Evolutionary conservation across 768 basidiomycete genomes (phyloP).

Genomic region (Trametes villosa): DNA sequence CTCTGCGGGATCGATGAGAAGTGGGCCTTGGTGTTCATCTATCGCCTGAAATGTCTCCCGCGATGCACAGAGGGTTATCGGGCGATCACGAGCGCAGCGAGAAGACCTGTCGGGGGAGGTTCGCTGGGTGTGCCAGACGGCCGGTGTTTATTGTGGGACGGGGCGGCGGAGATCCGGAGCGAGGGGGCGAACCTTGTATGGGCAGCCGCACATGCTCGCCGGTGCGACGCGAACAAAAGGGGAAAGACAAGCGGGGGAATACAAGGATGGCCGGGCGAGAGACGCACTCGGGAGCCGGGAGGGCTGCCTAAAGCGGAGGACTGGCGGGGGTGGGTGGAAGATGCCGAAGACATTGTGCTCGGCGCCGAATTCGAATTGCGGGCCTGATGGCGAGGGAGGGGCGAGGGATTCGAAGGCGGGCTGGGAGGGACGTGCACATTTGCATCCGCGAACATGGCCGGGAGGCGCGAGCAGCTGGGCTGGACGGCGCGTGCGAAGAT

Average conservation of each 20-base stretch:
- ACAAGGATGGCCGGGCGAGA: constrained; percentile 7
- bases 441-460: constrained; percentile 29
- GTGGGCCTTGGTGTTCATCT: not conserved
- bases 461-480: not conserved
- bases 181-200: not conserved
- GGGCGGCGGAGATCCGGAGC: constrained; percentile 5
- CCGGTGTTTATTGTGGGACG: constrained; percentile 2
- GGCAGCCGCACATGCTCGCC: not conserved
- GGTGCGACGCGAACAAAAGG: not conserved
- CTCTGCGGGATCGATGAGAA: constrained; percentile 14
- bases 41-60: constrained; percentile 22
- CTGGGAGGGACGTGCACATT: constrained; percentile 10
- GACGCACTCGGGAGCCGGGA: not conserved
- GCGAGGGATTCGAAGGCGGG: not conserved
- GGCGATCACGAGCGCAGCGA: constrained; percentile 13
- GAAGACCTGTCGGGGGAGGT: not conserved
- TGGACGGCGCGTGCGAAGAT: constrained; percentile 25
- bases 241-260: not conserved
- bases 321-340: constrained; percentile 7
- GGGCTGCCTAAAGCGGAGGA: constrained; percentile 7
- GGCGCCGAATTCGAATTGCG: too few species aligned
- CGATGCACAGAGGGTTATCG: constrained; percentile 22
- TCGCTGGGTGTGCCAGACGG: not conserved
- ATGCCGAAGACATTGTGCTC: constrained; percentile 3
- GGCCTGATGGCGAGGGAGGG: not conserved